Evolutionary conservation across 768 basidiomycete genomes (phyloP), one percentile per base, ranked within the genome.

Genomic region (Symmetrospora coprosmae): DNA sequence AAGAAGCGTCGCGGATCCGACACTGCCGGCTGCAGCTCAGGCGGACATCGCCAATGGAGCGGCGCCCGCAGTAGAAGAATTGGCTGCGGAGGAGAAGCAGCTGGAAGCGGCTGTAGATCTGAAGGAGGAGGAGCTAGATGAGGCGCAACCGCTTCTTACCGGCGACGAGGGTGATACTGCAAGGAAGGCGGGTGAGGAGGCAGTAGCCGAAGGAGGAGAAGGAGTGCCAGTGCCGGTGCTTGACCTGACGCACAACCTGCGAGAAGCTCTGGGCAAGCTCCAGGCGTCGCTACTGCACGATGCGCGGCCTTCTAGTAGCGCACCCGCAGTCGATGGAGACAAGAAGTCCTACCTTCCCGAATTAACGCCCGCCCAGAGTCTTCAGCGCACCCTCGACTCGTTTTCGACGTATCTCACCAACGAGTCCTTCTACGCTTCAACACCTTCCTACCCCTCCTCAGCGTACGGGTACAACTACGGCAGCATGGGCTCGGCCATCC

Each of bases 341-440:
- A 21, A 23, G 9, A 28, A 43, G 3, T 25, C 43, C 6, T 9
- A 37, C 19, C 33, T 58, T 21, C 55, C 55, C 4, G 55, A 58
- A 6, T 43, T 30, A 34, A 45, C 55, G 43, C 31, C 9, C n/a
- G 5, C 43, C 8, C 55, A 58, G 37, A 34, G 14, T 16, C 23
- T 30, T 4, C 38, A 45, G 25, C 31, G 27, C 19, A 45, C 55
- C 6, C 28, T 58, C 5, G 55, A 58, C 31, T 23, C 11, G 16
- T 41, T 58, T 16, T 34, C 25, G 8, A 58, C 55, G 4, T 58
- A 43, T 21, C 30, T 58, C 4, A 45, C 55, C 9, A 58, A 58
- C 37, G 55, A 58, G 33, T 40, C 55, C 4, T 58, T 58, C 55
- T 58, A 58, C 23, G 55, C 55, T 21, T 58, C 55, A 27, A 45